Percentiles rank a stretch among this genome's conserved stretches.
These are phyloP conservation scores for Prosopis cineraria DNA, from an alignment of 306 rosid species.

Conservation along the genomic window DNA sequence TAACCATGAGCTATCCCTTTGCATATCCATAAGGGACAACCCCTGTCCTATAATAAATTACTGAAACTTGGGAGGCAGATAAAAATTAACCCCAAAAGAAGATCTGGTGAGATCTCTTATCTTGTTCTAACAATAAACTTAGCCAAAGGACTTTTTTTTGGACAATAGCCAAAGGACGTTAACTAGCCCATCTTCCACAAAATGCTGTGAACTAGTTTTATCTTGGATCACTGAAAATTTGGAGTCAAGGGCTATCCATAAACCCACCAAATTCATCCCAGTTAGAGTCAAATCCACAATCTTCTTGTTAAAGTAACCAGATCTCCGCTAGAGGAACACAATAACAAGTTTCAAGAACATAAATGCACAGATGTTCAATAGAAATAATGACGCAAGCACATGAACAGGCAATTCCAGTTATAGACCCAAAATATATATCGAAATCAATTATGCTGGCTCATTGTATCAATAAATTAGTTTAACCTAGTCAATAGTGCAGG, in stretches of 20 bases:
- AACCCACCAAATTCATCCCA: background rate
- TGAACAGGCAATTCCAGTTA: background rate
- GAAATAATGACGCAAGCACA: background rate
- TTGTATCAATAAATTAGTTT: background rate
- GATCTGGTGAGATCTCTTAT: background rate
- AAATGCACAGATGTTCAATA: background rate
- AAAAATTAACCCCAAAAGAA: background rate
- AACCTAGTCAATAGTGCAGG: background rate
- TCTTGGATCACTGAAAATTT: background rate
- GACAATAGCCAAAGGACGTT: no score
- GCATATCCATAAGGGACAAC: background rate
- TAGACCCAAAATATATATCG: background rate
- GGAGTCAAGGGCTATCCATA: background rate
- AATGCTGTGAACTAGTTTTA: background rate
- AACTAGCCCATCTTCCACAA: background rate
- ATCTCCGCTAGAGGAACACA: background rate
- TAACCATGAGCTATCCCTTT: background rate
- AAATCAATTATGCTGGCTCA: background rate
- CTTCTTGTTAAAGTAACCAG: background rate
- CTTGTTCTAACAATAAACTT: background rate
- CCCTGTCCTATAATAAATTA: background rate
- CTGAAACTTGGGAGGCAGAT: background rate
- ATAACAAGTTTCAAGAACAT: slow-evolving; percentile 2
- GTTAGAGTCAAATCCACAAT: background rate
- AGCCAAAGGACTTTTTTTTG: background rate